phyloP scores from a whole-genome alignment of 1,139 yeast species.

The Hansenula lynferdii region DNA sequence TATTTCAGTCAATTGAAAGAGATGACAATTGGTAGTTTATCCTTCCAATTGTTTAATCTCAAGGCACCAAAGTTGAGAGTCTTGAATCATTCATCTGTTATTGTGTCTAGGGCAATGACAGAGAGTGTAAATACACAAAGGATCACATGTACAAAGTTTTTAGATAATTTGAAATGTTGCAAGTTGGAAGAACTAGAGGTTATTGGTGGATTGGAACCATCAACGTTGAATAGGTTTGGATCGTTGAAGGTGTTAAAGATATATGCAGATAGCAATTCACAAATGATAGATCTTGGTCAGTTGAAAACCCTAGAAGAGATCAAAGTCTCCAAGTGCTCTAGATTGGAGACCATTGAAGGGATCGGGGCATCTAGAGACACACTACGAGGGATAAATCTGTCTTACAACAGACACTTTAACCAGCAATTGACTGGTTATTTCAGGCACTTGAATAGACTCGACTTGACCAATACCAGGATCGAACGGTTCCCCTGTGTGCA shows the following conservation, averaged over 20 bases:
- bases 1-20: slow-evolving; percentile 10
- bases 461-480: slow-evolving; percentile 1
- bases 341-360: slow-evolving; percentile 3
- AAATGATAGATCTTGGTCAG: slow-evolving; percentile 3
- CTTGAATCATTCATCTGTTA: slow-evolving; percentile 12
- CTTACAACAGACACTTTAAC: slow-evolving; percentile 7
- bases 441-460: background rate
- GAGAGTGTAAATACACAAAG: slow-evolving; percentile 11
- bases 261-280: slow-evolving; percentile 13
- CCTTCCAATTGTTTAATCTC: slow-evolving; percentile 16
- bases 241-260: slow-evolving; percentile 10
- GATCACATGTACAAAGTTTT: slow-evolving; percentile 12
- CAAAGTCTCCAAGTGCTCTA: slow-evolving; percentile 10
- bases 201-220: slow-evolving; percentile 10
- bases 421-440: slow-evolving; percentile 5
- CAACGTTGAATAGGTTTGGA: slow-evolving; percentile 6
- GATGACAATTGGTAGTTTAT: slow-evolving; percentile 15
- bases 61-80: slow-evolving; percentile 12
- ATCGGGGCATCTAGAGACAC: slow-evolving; percentile 1
- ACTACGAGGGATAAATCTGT: slow-evolving; percentile 4
- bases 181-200: slow-evolving; percentile 10
- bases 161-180: slow-evolving; percentile 8
- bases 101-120: slow-evolving; percentile 10
- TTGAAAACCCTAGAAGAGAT: slow-evolving; percentile 8
- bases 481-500: background rate